Evolutionary conservation across 768 basidiomycete genomes (phyloP).

Genomic region (Naganishia vishniacii): DNA sequence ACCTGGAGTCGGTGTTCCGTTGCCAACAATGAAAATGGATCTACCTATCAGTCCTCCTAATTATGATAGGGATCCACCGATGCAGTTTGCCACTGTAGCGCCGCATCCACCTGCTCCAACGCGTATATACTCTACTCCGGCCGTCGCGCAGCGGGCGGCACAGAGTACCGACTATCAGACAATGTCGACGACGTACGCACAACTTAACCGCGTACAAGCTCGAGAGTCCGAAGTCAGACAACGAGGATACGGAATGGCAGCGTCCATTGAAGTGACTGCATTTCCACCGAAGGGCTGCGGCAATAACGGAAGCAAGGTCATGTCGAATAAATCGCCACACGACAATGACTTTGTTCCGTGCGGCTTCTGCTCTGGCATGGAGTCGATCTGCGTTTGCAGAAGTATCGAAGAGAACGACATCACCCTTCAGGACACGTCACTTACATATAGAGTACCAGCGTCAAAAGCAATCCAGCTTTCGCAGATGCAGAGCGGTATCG

Average conservation of each 20-base stretch:
- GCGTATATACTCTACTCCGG: not conserved
- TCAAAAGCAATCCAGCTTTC: not conserved
- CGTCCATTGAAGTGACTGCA: not conserved
- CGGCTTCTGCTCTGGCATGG: slow-evolving; percentile 64
- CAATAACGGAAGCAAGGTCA: not conserved
- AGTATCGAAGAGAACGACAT: slow-evolving; percentile 50
- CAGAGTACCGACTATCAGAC: not conserved
- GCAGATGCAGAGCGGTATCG: slow-evolving; percentile 15
- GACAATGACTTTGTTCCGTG: slow-evolving; percentile 51
- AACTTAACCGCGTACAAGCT: not conserved
- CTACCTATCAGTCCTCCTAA: slow-evolving; percentile 12
- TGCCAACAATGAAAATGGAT: slow-evolving; percentile 4
- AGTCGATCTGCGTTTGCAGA: slow-evolving; percentile 69
- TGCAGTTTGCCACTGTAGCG: not conserved
- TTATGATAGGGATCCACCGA: not conserved
- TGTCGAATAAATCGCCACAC: not conserved
- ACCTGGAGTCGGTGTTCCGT: not conserved
- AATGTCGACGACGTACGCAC: not conserved
- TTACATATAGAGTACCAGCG: not conserved
- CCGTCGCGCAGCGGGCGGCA: no score
- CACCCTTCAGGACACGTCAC: slow-evolving; percentile 1
- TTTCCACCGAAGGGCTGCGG: not conserved
- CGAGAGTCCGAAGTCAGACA: not conserved
- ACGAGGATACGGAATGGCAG: not conserved
- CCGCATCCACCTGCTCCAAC: not conserved